Conservation (phyloP, 148 eudicot genomes). For the Persicaria maculosa region DNA sequence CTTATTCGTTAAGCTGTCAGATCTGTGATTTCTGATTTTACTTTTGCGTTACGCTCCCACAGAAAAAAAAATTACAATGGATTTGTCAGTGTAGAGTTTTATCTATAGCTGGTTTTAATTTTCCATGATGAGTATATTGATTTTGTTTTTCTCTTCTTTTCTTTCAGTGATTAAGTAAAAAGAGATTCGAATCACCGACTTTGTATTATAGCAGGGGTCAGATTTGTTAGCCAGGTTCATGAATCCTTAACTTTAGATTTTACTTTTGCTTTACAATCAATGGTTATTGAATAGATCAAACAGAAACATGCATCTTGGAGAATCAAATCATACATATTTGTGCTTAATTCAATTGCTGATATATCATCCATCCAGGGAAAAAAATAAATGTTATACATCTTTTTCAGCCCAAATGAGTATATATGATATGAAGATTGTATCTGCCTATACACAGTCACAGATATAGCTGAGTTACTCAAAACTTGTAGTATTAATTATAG, state of each 20-base stretch:
- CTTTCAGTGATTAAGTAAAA: too few species aligned
- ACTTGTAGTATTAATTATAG: neutral
- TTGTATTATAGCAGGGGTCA: too few species aligned
- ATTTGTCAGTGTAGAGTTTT: too few species aligned
- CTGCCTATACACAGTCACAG: conserved; percentile 9
- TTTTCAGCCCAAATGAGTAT: neutral
- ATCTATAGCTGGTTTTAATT: too few species aligned
- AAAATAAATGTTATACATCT: conserved; percentile 5
- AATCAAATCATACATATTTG: neutral
- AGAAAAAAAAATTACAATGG: too few species aligned
- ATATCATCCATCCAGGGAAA: neutral
- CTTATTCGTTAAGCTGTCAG: neutral
- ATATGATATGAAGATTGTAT: conserved; percentile 1
- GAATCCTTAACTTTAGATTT: too few species aligned
- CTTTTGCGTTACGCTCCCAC: neutral
- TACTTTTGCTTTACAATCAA: too few species aligned
- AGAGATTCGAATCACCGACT: too few species aligned
- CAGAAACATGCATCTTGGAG: neutral
- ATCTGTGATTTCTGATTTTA: neutral
- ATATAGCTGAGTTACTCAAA: neutral
- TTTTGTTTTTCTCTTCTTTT: too few species aligned
- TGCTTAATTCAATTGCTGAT: neutral
- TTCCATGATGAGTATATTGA: too few species aligned
- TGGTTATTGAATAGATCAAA: neutral
- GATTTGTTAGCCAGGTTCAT: too few species aligned